Conservation (phyloP, 1,284 basidiomycete genomes). For the Wallemia hederae region DNA sequence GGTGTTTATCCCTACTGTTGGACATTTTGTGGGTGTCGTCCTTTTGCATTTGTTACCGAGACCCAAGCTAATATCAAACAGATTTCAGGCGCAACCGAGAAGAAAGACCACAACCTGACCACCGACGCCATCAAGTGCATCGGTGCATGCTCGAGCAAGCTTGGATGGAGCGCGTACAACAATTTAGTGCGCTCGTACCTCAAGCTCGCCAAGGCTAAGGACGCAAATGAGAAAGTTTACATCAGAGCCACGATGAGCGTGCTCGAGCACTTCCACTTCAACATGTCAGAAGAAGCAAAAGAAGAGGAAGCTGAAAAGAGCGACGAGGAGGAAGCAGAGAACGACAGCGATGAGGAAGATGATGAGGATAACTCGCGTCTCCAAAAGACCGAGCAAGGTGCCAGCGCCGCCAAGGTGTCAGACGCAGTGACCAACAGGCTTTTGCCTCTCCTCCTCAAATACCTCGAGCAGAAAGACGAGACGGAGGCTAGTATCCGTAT, state of each 20-base stretch:
- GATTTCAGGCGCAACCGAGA: constrained; percentile 32
- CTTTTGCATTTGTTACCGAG: background rate
- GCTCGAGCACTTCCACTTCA: constrained; percentile 77
- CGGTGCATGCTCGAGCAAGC: constrained; percentile 38
- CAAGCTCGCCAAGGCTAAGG: constrained; percentile 36
- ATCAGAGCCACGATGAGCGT: constrained; percentile 63
- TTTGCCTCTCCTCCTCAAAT: constrained; percentile 42
- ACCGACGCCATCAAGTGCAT: constrained; percentile 62
- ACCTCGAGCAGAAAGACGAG: constrained; percentile 56
- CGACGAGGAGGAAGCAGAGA: constrained; percentile 7
- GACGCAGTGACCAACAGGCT: constrained; percentile 47
- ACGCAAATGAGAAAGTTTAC: constrained; percentile 47
- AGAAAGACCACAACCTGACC: constrained; percentile 58
- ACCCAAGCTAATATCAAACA: background rate
- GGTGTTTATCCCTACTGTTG: constrained; percentile 61
- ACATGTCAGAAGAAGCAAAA: constrained; percentile 26
- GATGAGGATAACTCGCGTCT: constrained; percentile 6
- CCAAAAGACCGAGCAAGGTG: constrained; percentile 15
- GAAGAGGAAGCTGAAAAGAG: constrained; percentile 14
- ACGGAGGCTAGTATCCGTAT: constrained; percentile 58
- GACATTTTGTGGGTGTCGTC: constrained; percentile 32
- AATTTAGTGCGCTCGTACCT: constrained; percentile 55
- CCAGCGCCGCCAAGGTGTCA: constrained; percentile 24
- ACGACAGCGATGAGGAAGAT: constrained; percentile 11
- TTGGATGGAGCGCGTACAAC: constrained; percentile 66